A percentile compares a stretch with the other conserved stretches of the same genome.
Evolutionary conservation across 108 stramenopile species (phyloP).

Genomic region (Fragilariopsis cylindrus): DNA sequence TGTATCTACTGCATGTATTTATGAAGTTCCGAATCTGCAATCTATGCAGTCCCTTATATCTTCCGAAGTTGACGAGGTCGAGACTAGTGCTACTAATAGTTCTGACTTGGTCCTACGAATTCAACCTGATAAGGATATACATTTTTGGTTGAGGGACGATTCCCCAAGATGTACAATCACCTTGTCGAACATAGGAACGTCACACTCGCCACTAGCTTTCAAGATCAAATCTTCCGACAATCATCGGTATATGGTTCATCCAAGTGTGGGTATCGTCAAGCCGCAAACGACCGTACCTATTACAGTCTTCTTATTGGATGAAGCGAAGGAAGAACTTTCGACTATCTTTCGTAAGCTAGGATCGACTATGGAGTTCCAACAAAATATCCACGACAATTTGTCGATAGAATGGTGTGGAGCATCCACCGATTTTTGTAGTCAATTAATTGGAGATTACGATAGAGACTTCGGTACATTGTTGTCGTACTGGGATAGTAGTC

Average conservation of each 20-base stretch:
- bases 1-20: too few relatives aligned
- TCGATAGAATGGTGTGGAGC: conserved; percentile 25
- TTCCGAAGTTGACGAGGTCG: neutral
- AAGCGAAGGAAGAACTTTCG: conserved; percentile 11
- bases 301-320: conserved; percentile 17
- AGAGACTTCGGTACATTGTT: conserved; percentile 17
- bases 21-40: neutral
- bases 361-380: conserved; percentile 4
- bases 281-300: neutral
- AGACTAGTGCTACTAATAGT: neutral
- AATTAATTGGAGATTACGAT: conserved; percentile 3
- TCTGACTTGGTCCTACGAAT: neutral
- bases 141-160: conserved; percentile 3
- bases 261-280: conserved; percentile 17
- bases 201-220: neutral
- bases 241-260: conserved; percentile 14
- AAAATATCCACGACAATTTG: conserved; percentile 6
- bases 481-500: conserved; percentile 12
- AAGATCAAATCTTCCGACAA: conserved; percentile 11
- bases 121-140: neutral
- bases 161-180: neutral
- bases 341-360: neutral
- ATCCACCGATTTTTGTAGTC: conserved; percentile 5
- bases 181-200: neutral
- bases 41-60: neutral